A percentile compares a stretch with the other conserved stretches of the same genome.
phyloP scores from a whole-genome alignment of 352 stramenopile species.

The Salisapilia sapeloensis region DNA sequence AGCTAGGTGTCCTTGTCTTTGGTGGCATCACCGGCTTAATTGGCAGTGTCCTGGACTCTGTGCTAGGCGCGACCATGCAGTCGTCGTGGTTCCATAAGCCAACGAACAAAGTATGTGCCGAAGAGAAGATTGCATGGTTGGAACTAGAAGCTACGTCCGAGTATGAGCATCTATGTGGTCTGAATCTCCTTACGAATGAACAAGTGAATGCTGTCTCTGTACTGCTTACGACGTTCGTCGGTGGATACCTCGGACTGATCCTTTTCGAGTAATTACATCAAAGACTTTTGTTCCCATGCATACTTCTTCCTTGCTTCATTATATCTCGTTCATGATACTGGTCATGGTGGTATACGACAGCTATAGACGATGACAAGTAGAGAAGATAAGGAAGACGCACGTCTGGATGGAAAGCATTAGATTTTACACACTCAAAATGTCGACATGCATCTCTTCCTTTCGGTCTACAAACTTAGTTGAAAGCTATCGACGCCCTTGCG shows the following conservation, averaged over 20 bases:
- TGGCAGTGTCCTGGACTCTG: constrained; percentile 66
- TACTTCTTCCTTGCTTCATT: too few relatives aligned
- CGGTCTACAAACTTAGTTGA: too few relatives aligned
- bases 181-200: constrained; percentile 41
- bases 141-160: constrained; percentile 1
- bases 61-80: constrained; percentile 74
- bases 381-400: too few relatives aligned
- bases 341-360: too few relatives aligned
- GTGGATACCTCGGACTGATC: constrained; percentile 15
- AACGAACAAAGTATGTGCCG: constrained; percentile 39
- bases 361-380: too few relatives aligned
- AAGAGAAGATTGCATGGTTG: constrained; percentile 5
- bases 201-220: constrained; percentile 62
- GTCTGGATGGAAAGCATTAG: too few relatives aligned
- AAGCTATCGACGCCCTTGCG: too few relatives aligned
- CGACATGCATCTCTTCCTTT: too few relatives aligned
- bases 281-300: too few relatives aligned
- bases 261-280: constrained; percentile 21
- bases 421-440: too few relatives aligned
- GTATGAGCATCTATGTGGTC: constrained; percentile 12
- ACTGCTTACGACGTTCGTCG: constrained; percentile 26
- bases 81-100: constrained; percentile 40
- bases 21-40: constrained; percentile 37
- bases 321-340: too few relatives aligned
- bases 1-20: constrained; percentile 34